Evolutionary conservation across 306 rosid genomes (phyloP).

Genomic region (Cucumis sativus): Cucumber_9930_V3 NC_026660.2:3115001-3115500

Average conservation of each 20-base stretch:
- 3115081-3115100: not conserved
- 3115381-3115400: not conserved
- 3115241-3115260: constrained; percentile 96
- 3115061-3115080: not conserved
- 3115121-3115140: not conserved
- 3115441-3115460: not conserved
- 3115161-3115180: constrained; percentile 4
- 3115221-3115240: constrained; percentile 98
- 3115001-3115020: not conserved
- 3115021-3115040: not conserved
- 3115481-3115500: no score
- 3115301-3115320: not conserved
- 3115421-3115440: not conserved
- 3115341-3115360: not conserved
- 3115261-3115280: constrained; percentile 4
- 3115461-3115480: no score
- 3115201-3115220: constrained; percentile 74
- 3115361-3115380: not conserved
- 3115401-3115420: not conserved
- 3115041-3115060: not conserved
- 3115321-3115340: not conserved
- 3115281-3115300: not conserved
- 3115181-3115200: constrained; percentile 22
- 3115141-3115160: not conserved
- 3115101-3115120: not conserved